A percentile compares a stretch with the other conserved stretches of the same genome.
These are phyloP conservation scores for Sporothrix euskadiensis DNA, from an alignment of 2,329 filamentous ascomycete species.

Conservation along the genomic window DNA sequence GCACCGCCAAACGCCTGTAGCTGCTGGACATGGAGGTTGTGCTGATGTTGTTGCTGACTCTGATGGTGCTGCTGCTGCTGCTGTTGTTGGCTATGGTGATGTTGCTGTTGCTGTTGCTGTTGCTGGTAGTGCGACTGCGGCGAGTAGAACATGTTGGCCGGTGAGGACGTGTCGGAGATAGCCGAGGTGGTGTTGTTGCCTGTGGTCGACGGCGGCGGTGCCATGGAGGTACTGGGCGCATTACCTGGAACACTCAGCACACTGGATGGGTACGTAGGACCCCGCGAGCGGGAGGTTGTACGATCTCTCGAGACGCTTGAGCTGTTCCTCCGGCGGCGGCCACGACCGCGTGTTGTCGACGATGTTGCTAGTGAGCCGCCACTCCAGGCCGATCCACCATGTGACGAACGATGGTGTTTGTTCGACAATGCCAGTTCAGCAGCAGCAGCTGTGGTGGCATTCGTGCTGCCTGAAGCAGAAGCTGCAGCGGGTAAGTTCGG, in stretches of 20 bases:
- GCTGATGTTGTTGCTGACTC: constrained; percentile 13
- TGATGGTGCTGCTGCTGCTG: constrained; percentile 17
- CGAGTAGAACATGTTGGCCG: constrained; percentile 16
- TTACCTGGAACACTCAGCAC: neutral
- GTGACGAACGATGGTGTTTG: neutral
- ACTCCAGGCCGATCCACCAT: neutral
- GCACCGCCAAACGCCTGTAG: constrained; percentile 21
- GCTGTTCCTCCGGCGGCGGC: constrained; percentile 20
- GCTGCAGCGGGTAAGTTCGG: constrained; percentile 12
- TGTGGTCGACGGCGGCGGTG: neutral
- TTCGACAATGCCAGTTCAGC: neutral
- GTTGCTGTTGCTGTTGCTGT: constrained; percentile 7
- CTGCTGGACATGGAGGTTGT: constrained; percentile 21
- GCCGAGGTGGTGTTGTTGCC: neutral
- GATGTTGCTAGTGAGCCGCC: neutral
- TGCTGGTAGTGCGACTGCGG: constrained; percentile 2
- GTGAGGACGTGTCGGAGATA: constrained; percentile 3
- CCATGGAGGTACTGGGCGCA: constrained; percentile 7
- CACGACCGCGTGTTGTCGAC: constrained; percentile 2
- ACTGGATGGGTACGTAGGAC: neutral
- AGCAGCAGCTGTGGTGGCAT: neutral
- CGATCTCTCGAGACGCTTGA: constrained; percentile 21
- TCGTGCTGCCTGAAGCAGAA: constrained; percentile 3
- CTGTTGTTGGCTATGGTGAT: constrained; percentile 17
- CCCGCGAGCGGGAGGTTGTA: neutral